phyloP scores from a whole-genome alignment of 805 yeast genomes.

The Wickerhamomyces xylosicus region DNA sequence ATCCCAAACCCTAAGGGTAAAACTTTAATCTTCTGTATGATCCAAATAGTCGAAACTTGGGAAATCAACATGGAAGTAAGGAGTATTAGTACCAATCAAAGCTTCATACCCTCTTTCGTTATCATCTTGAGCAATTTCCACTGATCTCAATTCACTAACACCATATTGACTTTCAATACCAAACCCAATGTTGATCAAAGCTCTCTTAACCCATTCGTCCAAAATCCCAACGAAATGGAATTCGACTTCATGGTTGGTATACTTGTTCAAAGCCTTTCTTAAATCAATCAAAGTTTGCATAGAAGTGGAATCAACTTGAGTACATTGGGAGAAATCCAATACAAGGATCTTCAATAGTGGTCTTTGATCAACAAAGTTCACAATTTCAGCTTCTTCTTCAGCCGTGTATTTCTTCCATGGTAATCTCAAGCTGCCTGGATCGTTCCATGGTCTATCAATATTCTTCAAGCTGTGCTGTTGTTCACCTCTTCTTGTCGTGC shows the following conservation, averaged over 20 bases:
- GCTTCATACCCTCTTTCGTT: slow-evolving; percentile 33
- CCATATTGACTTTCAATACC: slow-evolving; percentile 54
- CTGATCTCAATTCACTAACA: slow-evolving; percentile 13
- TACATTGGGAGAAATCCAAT: slow-evolving; percentile 71
- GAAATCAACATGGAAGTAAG: slow-evolving; percentile 71
- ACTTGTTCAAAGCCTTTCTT: slow-evolving; percentile 57
- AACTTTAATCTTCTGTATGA: slow-evolving; percentile 2
- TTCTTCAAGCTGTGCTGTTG: slow-evolving; percentile 22
- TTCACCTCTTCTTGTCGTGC: slow-evolving; percentile 50
- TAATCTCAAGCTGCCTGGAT: slow-evolving; percentile 53
- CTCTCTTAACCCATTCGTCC: slow-evolving; percentile 80
- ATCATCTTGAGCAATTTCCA: slow-evolving; percentile 15
- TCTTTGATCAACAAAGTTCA: slow-evolving; percentile 33
- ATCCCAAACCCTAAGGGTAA: background rate
- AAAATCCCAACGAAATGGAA: slow-evolving; percentile 81
- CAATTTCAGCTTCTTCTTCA: slow-evolving; percentile 10
- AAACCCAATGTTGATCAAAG: slow-evolving; percentile 66
- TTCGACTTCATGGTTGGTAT: slow-evolving; percentile 78
- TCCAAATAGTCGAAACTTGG: slow-evolving; percentile 30
- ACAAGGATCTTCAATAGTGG: slow-evolving; percentile 67
- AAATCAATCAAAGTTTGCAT: slow-evolving; percentile 71
- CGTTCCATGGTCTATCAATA: slow-evolving; percentile 79
- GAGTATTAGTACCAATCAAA: slow-evolving; percentile 53
- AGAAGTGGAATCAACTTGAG: slow-evolving; percentile 71
- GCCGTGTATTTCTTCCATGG: slow-evolving; percentile 16